These are phyloP conservation scores for Bidens hawaiensis DNA, from an alignment of 140 eudicot species.

Conservation along the genomic window DNA sequence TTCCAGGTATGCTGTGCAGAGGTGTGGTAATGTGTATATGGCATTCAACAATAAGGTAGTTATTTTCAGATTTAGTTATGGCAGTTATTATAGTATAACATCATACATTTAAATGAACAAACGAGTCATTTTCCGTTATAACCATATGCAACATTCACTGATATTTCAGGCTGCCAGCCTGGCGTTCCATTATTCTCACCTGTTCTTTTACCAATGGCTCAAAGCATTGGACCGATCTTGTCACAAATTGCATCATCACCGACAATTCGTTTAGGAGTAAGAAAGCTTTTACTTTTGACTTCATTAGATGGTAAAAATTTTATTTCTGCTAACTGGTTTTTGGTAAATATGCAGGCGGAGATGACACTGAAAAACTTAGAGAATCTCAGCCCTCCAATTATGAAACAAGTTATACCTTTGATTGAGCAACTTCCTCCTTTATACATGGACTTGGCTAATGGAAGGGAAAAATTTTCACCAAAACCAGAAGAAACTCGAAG, in stretches of 20 bases:
- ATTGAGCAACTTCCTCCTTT: slow-evolving; percentile 94
- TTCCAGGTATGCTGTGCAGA: slow-evolving; percentile 89
- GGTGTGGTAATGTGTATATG: slow-evolving; percentile 80
- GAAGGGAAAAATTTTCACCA: slow-evolving; percentile 85
- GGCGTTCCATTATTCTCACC: slow-evolving; percentile 86
- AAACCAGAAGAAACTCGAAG: slow-evolving; percentile 93
- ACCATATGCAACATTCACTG: background rate
- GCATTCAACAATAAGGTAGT: slow-evolving; percentile 91
- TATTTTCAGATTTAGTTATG: background rate
- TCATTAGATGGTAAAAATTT: background rate
- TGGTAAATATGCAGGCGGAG: slow-evolving; percentile 63
- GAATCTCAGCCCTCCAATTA: slow-evolving; percentile 74
- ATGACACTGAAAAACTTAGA: slow-evolving; percentile 86
- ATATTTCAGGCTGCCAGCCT: slow-evolving; percentile 84
- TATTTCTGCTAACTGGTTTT: background rate
- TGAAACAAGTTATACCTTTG: slow-evolving; percentile 91
- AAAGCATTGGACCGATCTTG: slow-evolving; percentile 73
- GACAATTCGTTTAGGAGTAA: slow-evolving; percentile 82
- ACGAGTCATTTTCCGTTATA: slow-evolving; percentile 1
- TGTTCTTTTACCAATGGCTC: slow-evolving; percentile 81
- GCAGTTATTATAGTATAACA: background rate
- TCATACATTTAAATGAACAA: slow-evolving; percentile 1
- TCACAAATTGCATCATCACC: slow-evolving; percentile 81
- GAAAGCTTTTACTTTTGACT: slow-evolving; percentile 17
- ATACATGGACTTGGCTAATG: slow-evolving; percentile 91